Conservation (phyloP, 495 filamentous ascomycete genomes). For the Aspergillus biplanus region DNA sequence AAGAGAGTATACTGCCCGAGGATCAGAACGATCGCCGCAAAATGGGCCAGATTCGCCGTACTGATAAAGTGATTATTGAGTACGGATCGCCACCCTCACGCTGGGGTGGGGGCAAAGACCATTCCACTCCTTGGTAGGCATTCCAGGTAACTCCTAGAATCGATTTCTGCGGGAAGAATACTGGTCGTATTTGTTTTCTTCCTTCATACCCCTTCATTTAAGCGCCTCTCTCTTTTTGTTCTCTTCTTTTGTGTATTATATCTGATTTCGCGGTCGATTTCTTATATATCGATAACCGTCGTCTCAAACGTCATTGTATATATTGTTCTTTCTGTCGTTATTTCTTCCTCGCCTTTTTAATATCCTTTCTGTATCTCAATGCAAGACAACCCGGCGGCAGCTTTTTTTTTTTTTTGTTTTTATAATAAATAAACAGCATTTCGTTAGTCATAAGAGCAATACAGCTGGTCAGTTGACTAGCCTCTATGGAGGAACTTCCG, state of each 20-base stretch:
- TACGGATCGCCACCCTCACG: constrained; percentile 16
- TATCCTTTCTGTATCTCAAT: no score
- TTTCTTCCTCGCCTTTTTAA: no score
- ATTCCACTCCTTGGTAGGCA: neutral
- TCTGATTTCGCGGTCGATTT: no score
- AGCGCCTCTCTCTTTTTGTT: neutral
- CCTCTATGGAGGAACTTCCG: neutral
- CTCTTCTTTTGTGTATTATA: neutral
- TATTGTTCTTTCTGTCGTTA: no score
- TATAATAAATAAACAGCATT: no score
- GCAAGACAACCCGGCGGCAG: no score
- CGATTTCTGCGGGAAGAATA: neutral
- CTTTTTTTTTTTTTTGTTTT: no score
- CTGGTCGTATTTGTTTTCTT: no score
- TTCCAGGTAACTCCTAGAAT: neutral
- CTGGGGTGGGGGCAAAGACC: neutral
- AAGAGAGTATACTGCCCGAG: constrained; percentile 22
- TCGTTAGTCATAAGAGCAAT: no score
- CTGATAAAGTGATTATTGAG: constrained; percentile 27
- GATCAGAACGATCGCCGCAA: neutral
- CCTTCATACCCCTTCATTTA: no score
- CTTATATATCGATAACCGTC: no score
- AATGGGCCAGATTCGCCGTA: constrained; percentile 21
- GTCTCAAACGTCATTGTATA: no score
- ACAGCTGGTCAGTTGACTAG: neutral